Evolutionary conservation across 1,284 basidiomycete genomes (phyloP), one percentile per base, ranked within the genome.

Genomic region (Ceratorhiza oryzae-sativae): DNA sequence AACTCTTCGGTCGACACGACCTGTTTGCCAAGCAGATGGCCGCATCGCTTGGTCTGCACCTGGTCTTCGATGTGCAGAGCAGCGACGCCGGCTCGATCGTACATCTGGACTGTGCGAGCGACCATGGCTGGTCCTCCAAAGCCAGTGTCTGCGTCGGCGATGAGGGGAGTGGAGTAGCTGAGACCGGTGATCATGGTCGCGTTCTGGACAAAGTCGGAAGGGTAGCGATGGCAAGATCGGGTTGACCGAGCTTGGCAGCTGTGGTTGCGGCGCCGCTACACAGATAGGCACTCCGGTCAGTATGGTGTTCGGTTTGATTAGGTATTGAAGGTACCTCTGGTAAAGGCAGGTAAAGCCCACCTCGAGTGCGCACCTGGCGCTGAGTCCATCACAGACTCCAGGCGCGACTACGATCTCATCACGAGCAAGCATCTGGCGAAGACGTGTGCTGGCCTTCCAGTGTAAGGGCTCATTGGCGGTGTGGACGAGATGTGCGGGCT

Each of bases 51-150:
- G 5, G 90, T 91, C 78, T 92, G 88, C 1, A 92, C 90, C 80
- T 93, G 92, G 78, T 93, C 91, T 79, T 93, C 92, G 59, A 93
- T 92, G 79, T 93, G 91, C 76, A 92, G 81, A 0, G 83, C 91
- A 5, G 91, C 92, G 39, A 93, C 87, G 27, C 92, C 91, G 0
- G 89, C 87, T 48, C 85, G 84, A 20, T 83, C 85, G 76, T 93
- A 93, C 77, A 90, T 85, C 27, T 82, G 86, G 12, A 93, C 89
- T 1, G 91, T 93, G 49, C 91, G 87, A 25, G 89, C 89, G 48
- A 93, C 87, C 83, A 89, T 92, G 1, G 86, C 86, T 3, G 91
- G 89, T 1, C 89, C 90, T 71, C 92, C 92, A 73, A 92, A 93
- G 83, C 90, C 91, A 55, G 91, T 92, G 77, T 93, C 91, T 1